phyloP scores from a whole-genome alignment of 2,329 filamentous ascomycete genomes.

The Venturia nashicola region DNA sequence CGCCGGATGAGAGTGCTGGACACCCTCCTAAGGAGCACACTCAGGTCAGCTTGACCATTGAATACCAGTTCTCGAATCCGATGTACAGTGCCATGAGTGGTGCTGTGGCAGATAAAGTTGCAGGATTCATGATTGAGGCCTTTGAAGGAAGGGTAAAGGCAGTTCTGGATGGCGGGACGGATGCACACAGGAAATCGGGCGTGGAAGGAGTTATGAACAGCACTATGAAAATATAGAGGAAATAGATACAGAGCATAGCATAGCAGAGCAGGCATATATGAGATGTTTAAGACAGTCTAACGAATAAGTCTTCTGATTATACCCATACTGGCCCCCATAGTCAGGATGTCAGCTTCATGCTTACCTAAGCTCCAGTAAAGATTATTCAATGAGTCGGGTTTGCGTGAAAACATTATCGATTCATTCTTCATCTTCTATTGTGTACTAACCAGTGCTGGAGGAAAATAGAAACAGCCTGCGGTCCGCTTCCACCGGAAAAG shows the following conservation, averaged over 20 bases:
- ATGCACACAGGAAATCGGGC: background rate
- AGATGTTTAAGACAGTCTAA: too few species aligned
- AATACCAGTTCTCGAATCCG: slow-evolving; percentile 81
- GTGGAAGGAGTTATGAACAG: background rate
- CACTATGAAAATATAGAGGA: background rate
- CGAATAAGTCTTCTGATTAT: too few species aligned
- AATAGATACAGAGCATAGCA: background rate
- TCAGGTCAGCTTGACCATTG: slow-evolving; percentile 62
- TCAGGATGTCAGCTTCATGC: too few species aligned
- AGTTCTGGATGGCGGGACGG: background rate
- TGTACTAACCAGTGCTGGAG: background rate
- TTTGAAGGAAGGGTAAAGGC: slow-evolving; percentile 65
- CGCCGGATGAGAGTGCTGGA: slow-evolving; percentile 19
- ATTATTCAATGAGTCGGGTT: too few species aligned
- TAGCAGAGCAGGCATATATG: background rate
- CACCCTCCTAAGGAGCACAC: slow-evolving; percentile 41
- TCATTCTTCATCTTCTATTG: too few species aligned
- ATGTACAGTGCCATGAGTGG: slow-evolving; percentile 72
- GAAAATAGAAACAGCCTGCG: background rate
- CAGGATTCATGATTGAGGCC: slow-evolving; percentile 78
- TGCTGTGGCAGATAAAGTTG: slow-evolving; percentile 72
- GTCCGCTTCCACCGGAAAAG: background rate
- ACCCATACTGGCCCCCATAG: too few species aligned
- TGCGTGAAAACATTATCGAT: too few species aligned
- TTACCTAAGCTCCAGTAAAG: too few species aligned